Conservation (phyloP, 371 early-diverging fungal genomes). For the Mucor ambiguus region DNA sequence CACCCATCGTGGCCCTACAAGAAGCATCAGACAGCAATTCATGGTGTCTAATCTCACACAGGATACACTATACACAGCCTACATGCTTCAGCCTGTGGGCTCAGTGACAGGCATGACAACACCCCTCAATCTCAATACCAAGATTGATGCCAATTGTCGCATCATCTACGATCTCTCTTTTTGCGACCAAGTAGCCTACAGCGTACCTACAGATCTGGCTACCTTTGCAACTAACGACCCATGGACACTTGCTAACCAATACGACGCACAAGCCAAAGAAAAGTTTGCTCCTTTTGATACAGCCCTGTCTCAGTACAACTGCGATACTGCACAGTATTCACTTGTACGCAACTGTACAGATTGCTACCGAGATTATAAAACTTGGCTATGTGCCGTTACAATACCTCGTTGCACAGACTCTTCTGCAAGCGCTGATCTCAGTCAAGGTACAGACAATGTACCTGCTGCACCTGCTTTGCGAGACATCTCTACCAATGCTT, state of each 20-base stretch:
- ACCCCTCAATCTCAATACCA: constrained; percentile 36
- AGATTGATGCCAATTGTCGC: constrained; percentile 51
- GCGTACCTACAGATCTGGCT: constrained; percentile 45
- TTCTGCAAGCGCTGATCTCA: constrained; percentile 15
- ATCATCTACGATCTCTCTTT: constrained; percentile 58
- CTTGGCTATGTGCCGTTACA: constrained; percentile 67
- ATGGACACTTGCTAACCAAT: constrained; percentile 35
- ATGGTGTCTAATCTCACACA: constrained; percentile 40
- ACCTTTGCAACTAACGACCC: constrained; percentile 10
- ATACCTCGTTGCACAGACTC: constrained; percentile 64
- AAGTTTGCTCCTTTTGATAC: constrained; percentile 53
- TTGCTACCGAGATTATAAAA: constrained; percentile 61
- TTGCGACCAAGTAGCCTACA: constrained; percentile 65
- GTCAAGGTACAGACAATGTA: constrained; percentile 24
- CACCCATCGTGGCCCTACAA: constrained; percentile 34
- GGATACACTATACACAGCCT: constrained; percentile 45
- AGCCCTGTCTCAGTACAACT: constrained; percentile 61
- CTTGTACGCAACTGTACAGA: constrained; percentile 66
- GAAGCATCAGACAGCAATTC: constrained; percentile 32
- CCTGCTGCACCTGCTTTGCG: constrained; percentile 30
- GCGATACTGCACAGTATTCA: constrained; percentile 61
- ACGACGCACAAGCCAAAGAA: constrained; percentile 49
- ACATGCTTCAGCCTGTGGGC: constrained; percentile 44
- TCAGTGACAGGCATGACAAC: constrained; percentile 33
- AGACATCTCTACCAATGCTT: constrained; percentile 35